Conservation (phyloP, 2,329 filamentous ascomycete species). For the Colletotrichum higginsianum region DNA sequence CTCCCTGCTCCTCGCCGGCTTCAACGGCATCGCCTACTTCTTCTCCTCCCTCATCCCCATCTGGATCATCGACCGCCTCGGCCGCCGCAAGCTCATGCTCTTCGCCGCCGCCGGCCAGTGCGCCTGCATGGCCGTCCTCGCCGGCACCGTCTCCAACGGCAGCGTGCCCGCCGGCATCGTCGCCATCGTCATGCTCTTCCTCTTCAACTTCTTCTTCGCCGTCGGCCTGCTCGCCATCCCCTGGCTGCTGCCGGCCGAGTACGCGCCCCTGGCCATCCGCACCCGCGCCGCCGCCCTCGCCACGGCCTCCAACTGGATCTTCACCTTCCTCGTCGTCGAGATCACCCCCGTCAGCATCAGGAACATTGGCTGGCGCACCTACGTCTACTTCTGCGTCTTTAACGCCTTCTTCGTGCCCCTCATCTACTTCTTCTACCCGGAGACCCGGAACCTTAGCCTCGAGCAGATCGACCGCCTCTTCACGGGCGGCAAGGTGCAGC, state of each 20-base stretch:
- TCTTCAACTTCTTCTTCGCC: conserved; percentile 60
- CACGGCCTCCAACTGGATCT: conserved; percentile 55
- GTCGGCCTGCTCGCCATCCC: conserved; percentile 58
- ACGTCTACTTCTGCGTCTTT: conserved; percentile 56
- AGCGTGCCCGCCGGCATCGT: conserved; percentile 57
- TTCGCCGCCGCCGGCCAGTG: conserved; percentile 56
- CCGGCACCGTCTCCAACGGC: conserved; percentile 58
- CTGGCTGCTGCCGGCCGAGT: conserved; percentile 60
- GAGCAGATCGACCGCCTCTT: conserved; percentile 64
- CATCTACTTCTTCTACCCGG: conserved; percentile 65
- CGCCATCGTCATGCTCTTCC: conserved; percentile 60
- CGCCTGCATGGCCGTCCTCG: conserved; percentile 62
- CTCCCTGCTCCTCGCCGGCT: conserved; percentile 68
- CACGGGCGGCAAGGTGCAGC: conserved; percentile 50
- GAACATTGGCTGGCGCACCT: conserved; percentile 56
- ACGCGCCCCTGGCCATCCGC: conserved; percentile 57
- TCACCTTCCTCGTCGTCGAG: conserved; percentile 56
- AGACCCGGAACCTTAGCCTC: conserved; percentile 62
- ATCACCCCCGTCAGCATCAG: conserved; percentile 56
- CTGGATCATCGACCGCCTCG: conserved; percentile 58
- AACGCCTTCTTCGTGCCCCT: conserved; percentile 58
- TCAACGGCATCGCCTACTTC: conserved; percentile 60
- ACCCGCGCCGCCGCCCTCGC: conserved; percentile 56
- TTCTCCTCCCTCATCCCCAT: conserved; percentile 51
- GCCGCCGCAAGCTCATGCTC: conserved; percentile 72